A percentile compares a stretch with the other conserved stretches of the same genome.
These are phyloP conservation scores for Leptodermis oblonga DNA, from an alignment of 257 asterid genomes.

Conservation along the genomic window DNA sequence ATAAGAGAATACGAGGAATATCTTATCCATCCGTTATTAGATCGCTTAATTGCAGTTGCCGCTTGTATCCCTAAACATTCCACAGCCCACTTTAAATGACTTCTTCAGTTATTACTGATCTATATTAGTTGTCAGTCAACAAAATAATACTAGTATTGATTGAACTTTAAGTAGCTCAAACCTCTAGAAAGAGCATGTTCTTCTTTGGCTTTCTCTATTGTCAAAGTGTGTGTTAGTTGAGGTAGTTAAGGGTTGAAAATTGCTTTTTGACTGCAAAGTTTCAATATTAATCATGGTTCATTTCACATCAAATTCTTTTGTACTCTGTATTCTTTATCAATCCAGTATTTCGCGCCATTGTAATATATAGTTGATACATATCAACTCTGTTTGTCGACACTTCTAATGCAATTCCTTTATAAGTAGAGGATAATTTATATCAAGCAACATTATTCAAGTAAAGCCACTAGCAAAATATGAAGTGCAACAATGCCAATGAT, in stretches of 20 bases:
- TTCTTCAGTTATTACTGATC: too few relatives aligned
- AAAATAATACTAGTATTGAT: not conserved
- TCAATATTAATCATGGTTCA: not conserved
- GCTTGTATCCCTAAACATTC: too few relatives aligned
- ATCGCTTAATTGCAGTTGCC: too few relatives aligned
- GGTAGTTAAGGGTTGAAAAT: conserved; percentile 13
- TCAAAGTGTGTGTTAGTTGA: conserved; percentile 6
- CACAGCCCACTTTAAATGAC: too few relatives aligned
- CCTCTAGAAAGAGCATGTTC: not conserved
- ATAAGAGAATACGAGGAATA: too few relatives aligned
- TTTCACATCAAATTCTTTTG: too few relatives aligned
- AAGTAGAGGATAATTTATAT: not conserved
- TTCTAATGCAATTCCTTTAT: not conserved
- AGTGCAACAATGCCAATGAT: not conserved
- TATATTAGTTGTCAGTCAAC: not conserved
- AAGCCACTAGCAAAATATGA: not conserved
- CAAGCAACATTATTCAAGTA: not conserved
- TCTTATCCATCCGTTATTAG: too few relatives aligned
- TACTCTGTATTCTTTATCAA: too few relatives aligned
- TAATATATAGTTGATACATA: too few relatives aligned
- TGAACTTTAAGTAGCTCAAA: not conserved
- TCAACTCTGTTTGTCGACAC: not conserved
- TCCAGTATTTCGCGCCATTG: too few relatives aligned
- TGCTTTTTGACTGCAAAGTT: conserved; percentile 7
- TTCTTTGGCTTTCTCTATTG: conserved; percentile 8